Evolutionary conservation across 208 protist species (phyloP).

Genomic region (Leishmania martiniquensis): DNA sequence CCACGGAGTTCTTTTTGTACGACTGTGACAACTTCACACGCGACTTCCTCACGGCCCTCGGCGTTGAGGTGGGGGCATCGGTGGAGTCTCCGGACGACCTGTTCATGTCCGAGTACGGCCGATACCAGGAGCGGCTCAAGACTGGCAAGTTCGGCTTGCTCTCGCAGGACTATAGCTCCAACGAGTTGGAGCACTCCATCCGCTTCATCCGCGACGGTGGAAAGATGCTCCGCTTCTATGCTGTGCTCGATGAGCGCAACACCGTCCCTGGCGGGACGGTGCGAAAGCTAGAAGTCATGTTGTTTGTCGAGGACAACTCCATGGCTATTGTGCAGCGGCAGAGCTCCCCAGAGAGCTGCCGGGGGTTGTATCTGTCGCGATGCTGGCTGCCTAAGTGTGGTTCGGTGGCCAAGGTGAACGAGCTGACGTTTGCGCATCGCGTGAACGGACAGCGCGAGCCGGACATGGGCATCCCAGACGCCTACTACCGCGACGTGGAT

Average conservation of each 20-base stretch:
- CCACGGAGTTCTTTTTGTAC: constrained; percentile 92
- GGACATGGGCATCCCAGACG: constrained; percentile 60
- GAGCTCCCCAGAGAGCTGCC: constrained; percentile 89
- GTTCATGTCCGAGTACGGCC: constrained; percentile 69
- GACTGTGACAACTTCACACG: constrained; percentile 95
- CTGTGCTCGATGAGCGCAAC: constrained; percentile 76
- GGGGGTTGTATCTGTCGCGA: constrained; percentile 87
- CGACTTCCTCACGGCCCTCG: constrained; percentile 85
- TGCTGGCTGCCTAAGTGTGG: constrained; percentile 80
- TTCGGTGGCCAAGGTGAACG: constrained; percentile 70
- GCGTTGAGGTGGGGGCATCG: constrained; percentile 61
- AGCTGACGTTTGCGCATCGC: constrained; percentile 85
- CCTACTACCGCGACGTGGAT: constrained; percentile 86
- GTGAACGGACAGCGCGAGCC: constrained; percentile 83
- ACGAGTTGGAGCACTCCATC: constrained; percentile 74
- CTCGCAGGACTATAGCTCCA: constrained; percentile 59
- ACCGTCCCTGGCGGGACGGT: constrained; percentile 63
- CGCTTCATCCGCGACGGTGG: constrained; percentile 94
- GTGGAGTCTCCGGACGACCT: constrained; percentile 65
- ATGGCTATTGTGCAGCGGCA: constrained; percentile 94
- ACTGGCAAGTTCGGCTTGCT: constrained; percentile 63
- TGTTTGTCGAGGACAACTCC: constrained; percentile 96
- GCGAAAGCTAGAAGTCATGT: constrained; percentile 92
- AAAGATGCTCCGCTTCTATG: constrained; percentile 96
- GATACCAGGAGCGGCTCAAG: constrained; percentile 51